phyloP scores from a whole-genome alignment of 768 basidiomycete genomes.

The Kwoniella heveanensis region DNA sequence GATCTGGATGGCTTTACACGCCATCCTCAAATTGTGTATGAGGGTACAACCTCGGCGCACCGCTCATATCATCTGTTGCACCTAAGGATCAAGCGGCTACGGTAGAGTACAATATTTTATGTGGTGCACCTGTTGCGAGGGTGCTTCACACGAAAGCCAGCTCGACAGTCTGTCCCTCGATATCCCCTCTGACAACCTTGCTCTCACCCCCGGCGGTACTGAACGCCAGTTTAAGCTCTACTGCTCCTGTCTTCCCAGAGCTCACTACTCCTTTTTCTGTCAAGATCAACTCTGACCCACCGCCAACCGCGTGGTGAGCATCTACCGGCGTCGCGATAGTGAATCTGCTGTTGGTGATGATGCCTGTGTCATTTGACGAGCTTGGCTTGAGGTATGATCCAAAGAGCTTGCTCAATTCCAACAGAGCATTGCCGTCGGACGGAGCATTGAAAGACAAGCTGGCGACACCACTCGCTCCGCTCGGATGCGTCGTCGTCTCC shows the following conservation, averaged over 20 bases:
- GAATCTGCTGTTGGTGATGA: neutral
- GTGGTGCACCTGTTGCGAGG: too few species aligned
- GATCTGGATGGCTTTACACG: too few species aligned
- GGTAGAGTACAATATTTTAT: too few species aligned
- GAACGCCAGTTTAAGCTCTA: neutral
- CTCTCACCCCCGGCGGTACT: neutral
- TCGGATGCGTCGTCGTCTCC: neutral
- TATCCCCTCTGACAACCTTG: neutral
- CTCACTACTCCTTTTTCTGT: neutral
- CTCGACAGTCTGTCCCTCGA: neutral
- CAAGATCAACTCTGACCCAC: neutral
- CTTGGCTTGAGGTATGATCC: neutral
- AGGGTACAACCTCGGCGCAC: too few species aligned
- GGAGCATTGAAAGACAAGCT: neutral
- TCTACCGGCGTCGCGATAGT: neutral
- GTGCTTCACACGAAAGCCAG: neutral
- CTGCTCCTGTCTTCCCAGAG: neutral
- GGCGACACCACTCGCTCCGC: neutral
- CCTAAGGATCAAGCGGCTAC: too few species aligned
- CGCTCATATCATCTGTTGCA: too few species aligned
- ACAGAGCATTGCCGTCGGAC: neutral
- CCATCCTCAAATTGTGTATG: too few species aligned
- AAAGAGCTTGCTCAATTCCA: neutral
- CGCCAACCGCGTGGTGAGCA: neutral
- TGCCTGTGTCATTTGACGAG: too few species aligned